Evolutionary conservation across 345 rosid genomes (phyloP).

Genomic region (Xanthoceras sorbifolium): DNA sequence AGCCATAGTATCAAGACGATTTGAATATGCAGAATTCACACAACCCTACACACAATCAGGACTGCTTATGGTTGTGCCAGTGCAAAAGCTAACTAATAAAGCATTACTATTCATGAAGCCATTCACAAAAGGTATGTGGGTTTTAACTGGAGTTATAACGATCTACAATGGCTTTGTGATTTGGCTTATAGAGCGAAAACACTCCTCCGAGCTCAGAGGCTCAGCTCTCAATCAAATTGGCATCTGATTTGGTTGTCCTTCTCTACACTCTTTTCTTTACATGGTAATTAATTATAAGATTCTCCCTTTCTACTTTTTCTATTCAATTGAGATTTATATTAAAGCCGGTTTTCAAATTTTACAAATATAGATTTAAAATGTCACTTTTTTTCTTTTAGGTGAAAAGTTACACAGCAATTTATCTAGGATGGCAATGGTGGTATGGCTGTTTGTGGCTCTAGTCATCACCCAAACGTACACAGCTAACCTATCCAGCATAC

Average conservation of each 20-base stretch:
- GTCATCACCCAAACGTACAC: slow-evolving; percentile 29
- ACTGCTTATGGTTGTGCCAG: slow-evolving; percentile 27
- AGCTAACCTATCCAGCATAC: slow-evolving; percentile 26
- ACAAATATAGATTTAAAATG: neutral
- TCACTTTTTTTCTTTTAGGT: slow-evolving; percentile 1
- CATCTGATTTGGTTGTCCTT: slow-evolving; percentile 25
- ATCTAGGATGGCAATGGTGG: slow-evolving; percentile 27
- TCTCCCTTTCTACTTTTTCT: neutral
- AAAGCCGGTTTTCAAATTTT: too few relatives aligned
- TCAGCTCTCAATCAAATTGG: slow-evolving; percentile 19
- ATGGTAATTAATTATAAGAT: slow-evolving; percentile 8
- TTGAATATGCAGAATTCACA: slow-evolving; percentile 30
- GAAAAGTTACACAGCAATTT: slow-evolving; percentile 26
- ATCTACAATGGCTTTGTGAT: slow-evolving; percentile 35
- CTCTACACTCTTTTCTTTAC: slow-evolving; percentile 23
- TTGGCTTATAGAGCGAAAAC: slow-evolving; percentile 27
- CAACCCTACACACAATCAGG: slow-evolving; percentile 29
- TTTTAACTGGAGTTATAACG: slow-evolving; percentile 5
- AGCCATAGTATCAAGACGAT: slow-evolving; percentile 21
- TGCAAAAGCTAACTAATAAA: slow-evolving; percentile 9
- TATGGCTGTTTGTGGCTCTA: slow-evolving; percentile 26
- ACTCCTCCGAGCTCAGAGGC: slow-evolving; percentile 19
- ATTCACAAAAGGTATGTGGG: slow-evolving; percentile 28
- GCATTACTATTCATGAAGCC: slow-evolving; percentile 30
- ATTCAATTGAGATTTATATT: too few relatives aligned